These are phyloP conservation scores for Erodium texanum DNA, from an alignment of 441 rosid genomes.

Conservation along the genomic window DNA sequence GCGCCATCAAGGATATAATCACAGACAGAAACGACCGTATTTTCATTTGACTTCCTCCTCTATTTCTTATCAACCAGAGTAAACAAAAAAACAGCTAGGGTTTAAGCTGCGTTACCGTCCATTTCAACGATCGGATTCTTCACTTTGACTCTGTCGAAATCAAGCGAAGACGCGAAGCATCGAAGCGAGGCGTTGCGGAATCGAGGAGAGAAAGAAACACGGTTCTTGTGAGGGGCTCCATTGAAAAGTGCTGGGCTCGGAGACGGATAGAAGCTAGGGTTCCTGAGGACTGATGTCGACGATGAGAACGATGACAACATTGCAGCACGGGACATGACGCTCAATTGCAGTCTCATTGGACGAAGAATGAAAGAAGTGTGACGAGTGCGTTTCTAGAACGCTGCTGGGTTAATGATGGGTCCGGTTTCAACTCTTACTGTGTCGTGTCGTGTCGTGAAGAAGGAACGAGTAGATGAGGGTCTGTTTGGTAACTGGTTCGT, in stretches of 20 bases:
- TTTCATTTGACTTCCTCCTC: neutral
- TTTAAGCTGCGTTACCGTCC: constrained; percentile 56
- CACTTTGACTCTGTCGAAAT: constrained; percentile 56
- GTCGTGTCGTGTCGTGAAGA: neutral
- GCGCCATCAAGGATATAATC: neutral
- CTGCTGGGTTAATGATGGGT: neutral
- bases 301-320: constrained; percentile 26
- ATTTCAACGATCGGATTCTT: constrained; percentile 83
- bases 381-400: neutral
- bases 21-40: neutral
- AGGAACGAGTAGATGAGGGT: neutral
- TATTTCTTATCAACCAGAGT: neutral
- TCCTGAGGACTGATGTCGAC: constrained; percentile 17
- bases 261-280: constrained; percentile 24
- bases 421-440: neutral
- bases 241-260: constrained; percentile 9
- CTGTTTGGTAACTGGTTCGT: constrained; percentile 1
- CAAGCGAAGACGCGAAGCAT: constrained; percentile 54
- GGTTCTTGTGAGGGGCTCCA: constrained; percentile 21
- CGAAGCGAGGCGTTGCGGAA: constrained; percentile 44
- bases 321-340: constrained; percentile 36
- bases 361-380: neutral
- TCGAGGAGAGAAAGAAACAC: constrained; percentile 30
- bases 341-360: constrained; percentile 20
- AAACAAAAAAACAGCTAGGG: constrained; percentile 10